Percentiles rank a stretch among this genome's conserved stretches.
Evolutionary conservation across 2,329 filamentous ascomycete genomes (phyloP).

Genomic region (Periconia sp.): DNA sequence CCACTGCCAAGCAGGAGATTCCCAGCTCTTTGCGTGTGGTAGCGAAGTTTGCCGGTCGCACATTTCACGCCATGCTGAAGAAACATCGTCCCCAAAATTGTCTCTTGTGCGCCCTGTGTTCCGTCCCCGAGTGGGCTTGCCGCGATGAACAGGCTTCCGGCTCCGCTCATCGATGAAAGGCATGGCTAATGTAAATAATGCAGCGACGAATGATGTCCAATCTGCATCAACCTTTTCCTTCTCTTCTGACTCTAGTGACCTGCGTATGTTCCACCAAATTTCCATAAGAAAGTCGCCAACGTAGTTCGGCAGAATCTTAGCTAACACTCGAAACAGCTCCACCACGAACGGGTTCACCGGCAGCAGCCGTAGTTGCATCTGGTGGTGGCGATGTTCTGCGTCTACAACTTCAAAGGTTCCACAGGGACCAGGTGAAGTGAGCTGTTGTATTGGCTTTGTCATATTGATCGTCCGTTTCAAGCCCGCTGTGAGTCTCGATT

Average conservation of each 20-base stretch:
- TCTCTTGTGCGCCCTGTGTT: conserved; percentile 32
- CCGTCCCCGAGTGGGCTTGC: conserved; percentile 28
- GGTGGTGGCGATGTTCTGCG: conserved; percentile 38
- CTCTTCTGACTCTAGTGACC: conserved; percentile 20
- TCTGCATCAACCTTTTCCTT: conserved; percentile 26
- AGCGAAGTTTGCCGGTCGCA: conserved; percentile 34
- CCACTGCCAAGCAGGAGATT: conserved; percentile 43
- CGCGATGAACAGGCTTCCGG: conserved; percentile 22
- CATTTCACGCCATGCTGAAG: conserved; percentile 42
- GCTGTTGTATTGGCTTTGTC: conserved; percentile 24
- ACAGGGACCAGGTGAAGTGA: conserved; percentile 30
- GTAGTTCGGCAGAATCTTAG: conserved; percentile 41
- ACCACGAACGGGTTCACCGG: conserved; percentile 35
- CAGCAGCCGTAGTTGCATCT: conserved; percentile 36
- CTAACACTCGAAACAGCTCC: conserved; percentile 38
- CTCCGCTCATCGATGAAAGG: conserved; percentile 41
- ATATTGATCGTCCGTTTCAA: conserved; percentile 38
- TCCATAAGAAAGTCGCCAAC: conserved; percentile 44
- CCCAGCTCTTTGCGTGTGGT: conserved; percentile 37
- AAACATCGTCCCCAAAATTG: conserved; percentile 27
- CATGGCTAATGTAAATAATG: conserved; percentile 47
- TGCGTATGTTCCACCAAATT: conserved; percentile 47
- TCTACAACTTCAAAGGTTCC: conserved; percentile 42
- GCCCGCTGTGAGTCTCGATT: conserved; percentile 37
- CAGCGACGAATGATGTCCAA: conserved; percentile 49